A percentile compares a stretch with the other conserved stretches of the same genome.
phyloP scores from a whole-genome alignment of 2,329 filamentous ascomycete species.

The Claviceps spartinae region DNA sequence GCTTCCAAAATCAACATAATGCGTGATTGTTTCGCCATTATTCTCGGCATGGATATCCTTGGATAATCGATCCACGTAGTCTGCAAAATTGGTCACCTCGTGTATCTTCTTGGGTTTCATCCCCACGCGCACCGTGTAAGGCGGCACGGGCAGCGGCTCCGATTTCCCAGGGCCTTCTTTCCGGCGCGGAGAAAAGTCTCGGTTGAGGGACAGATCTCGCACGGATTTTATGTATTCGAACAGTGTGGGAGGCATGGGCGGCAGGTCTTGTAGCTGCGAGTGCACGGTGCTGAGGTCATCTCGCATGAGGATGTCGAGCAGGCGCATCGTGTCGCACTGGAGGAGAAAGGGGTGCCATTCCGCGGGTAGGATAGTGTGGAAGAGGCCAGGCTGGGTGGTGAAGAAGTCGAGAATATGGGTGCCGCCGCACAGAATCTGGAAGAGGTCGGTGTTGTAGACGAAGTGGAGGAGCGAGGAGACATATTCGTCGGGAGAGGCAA shows the following conservation, averaged over 20 bases:
- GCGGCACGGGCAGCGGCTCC: conserved; percentile 41
- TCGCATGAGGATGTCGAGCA: conserved; percentile 70
- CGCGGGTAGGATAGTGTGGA: conserved; percentile 58
- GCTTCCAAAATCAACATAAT: conserved; percentile 91
- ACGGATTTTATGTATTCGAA: conserved; percentile 60
- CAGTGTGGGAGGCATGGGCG: conserved; percentile 40
- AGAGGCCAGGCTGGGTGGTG: conserved; percentile 71
- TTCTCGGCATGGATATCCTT: conserved; percentile 33
- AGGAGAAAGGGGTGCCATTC: conserved; percentile 76
- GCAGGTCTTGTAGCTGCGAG: conserved; percentile 10
- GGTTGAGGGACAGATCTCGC: conserved; percentile 51
- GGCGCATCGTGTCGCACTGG: conserved; percentile 53
- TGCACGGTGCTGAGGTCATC: conserved; percentile 46
- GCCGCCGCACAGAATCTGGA: conserved; percentile 87
- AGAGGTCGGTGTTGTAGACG: conserved; percentile 56
- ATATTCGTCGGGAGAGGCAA: conserved; percentile 61
- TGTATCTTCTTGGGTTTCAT: conserved; percentile 97
- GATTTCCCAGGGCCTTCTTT: conserved; percentile 16
- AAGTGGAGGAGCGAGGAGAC: conserved; percentile 67
- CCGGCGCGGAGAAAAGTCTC: conserved; percentile 38
- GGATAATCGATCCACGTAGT: conserved; percentile 55
- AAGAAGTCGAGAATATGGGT: conserved; percentile 96
- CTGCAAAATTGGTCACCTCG: conserved; percentile 83
- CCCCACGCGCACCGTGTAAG: conserved; percentile 63
- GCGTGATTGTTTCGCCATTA: conserved; percentile 51